phyloP scores from a whole-genome alignment of 2,329 filamentous ascomycete genomes.

The Mollisiaceae sp. region DNA sequence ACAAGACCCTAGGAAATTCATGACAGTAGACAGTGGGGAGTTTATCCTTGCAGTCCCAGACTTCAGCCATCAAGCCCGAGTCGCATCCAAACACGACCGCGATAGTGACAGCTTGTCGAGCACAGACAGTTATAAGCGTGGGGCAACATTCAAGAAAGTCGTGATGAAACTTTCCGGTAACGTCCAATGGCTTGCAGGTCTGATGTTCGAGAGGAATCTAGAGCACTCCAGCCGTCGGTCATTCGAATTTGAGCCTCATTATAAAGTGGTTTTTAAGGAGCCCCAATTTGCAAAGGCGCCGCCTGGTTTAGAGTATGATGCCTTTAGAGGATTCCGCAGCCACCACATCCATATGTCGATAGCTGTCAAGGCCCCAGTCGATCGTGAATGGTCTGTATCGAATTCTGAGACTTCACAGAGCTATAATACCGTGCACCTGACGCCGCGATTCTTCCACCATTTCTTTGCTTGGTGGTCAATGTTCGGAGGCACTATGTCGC shows the following conservation, averaged over 20 bases:
- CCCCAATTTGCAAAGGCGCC: conserved; percentile 71
- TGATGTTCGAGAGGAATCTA: conserved; percentile 89
- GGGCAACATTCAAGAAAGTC: conserved; percentile 95
- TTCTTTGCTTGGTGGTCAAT: conserved; percentile 99
- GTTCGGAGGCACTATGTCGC: conserved; percentile 91
- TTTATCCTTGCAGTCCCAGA: conserved; percentile 95
- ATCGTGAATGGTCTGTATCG: conserved; percentile 82
- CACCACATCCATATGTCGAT: conserved; percentile 96
- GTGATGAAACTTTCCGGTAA: conserved; percentile 98
- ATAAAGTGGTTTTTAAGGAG: conserved; percentile 85
- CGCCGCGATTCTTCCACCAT: conserved; percentile 95
- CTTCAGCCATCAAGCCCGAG: conserved; percentile 82
- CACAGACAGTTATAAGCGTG: conserved; percentile 66
- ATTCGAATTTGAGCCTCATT: conserved; percentile 91
- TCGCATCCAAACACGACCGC: conserved; percentile 53
- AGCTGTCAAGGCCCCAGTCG: conserved; percentile 83
- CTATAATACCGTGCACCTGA: conserved; percentile 96
- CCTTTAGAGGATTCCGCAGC: conserved; percentile 95
- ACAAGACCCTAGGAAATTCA: conserved; percentile 88
- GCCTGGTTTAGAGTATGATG: conserved; percentile 74
- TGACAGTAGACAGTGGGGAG: conserved; percentile 94
- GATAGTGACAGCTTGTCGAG: conserved; percentile 61
- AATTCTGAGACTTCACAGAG: conserved; percentile 80
- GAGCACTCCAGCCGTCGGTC: conserved; percentile 69
- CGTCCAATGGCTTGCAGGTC: conserved; percentile 87